Evolutionary conservation across 768 basidiomycete species (phyloP).

Genomic region (Podaxis carcinomalis): DNA sequence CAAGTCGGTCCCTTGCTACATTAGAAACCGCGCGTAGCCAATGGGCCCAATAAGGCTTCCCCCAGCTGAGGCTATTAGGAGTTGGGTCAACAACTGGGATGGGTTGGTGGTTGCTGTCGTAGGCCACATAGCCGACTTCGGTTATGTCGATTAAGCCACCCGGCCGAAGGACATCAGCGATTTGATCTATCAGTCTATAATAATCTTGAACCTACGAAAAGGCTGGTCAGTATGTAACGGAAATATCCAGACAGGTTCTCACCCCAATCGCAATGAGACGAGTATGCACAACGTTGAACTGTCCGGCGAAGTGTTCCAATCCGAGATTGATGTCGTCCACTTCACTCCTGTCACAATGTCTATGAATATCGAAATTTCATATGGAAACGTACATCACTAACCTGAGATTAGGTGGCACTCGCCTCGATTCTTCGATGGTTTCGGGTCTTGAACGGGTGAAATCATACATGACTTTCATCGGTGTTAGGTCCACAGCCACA

Average conservation of each 20-base stretch:
- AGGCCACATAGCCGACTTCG: conserved; percentile 69
- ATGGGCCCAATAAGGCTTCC: conserved; percentile 6
- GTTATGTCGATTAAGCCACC: conserved; percentile 62
- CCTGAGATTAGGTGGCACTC: conserved; percentile 11
- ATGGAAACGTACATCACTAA: conserved; percentile 2
- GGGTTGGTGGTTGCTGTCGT: conserved; percentile 40
- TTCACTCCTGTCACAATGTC: conserved; percentile 52
- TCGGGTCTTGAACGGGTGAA: conserved; percentile 1
- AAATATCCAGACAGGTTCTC: conserved; percentile 23
- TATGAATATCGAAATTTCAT: conserved; percentile 1
- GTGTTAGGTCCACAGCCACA: conserved; percentile 77
- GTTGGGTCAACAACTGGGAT: conserved; percentile 1
- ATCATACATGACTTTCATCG: conserved; percentile 68
- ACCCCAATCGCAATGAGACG: conserved; percentile 73
- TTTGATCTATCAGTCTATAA: conserved; percentile 57
- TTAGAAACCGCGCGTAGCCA: conserved; percentile 4
- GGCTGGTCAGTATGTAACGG: conserved; percentile 12
- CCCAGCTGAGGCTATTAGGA: background rate
- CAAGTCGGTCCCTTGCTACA: conserved; percentile 1
- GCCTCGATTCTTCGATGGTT: conserved; percentile 2
- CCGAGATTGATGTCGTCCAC: conserved; percentile 84
- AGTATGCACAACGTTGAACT: conserved; percentile 73
- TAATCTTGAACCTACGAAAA: conserved; percentile 63
- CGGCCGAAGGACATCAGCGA: conserved; percentile 61
- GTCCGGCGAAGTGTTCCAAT: conserved; percentile 74